phyloP scores from a whole-genome alignment of 2,329 filamentous ascomycete genomes.

The Ceratocystis destructans region DNA sequence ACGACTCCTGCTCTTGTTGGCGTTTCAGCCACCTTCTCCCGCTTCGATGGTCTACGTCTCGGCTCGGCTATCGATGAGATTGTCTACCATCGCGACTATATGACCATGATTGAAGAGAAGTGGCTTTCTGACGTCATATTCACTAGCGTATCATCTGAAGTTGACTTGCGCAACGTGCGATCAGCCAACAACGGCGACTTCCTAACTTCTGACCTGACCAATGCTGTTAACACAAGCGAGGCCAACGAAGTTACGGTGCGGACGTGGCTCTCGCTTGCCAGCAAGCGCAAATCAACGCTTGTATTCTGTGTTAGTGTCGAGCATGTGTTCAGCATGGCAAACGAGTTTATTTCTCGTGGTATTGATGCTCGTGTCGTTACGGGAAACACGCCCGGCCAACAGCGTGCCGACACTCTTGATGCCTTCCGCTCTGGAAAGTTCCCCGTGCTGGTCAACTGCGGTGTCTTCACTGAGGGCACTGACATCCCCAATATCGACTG shows the following conservation, averaged over 20 bases:
- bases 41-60: constrained; percentile 71
- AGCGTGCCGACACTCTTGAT: constrained; percentile 56
- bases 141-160: constrained; percentile 75
- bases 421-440: constrained; percentile 59
- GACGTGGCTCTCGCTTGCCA: constrained; percentile 69
- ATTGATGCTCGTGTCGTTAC: constrained; percentile 82
- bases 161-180: constrained; percentile 59
- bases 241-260: constrained; percentile 76
- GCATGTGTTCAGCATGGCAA: constrained; percentile 64
- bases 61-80: constrained; percentile 86
- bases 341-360: constrained; percentile 60
- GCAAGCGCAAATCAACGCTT: constrained; percentile 64
- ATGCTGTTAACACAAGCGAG: constrained; percentile 65
- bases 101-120: constrained; percentile 64
- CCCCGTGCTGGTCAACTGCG: constrained; percentile 84
- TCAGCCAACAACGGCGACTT: constrained; percentile 53
- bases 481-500: constrained; percentile 98
- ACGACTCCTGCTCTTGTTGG: constrained; percentile 57
- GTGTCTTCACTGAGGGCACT: constrained; percentile 92
- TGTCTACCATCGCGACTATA: constrained; percentile 72
- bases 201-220: constrained; percentile 59
- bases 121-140: constrained; percentile 90
- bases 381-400: constrained; percentile 56
- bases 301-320: constrained; percentile 87
- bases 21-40: constrained; percentile 66